Evolutionary conservation across 2,329 filamentous ascomycete genomes (phyloP).

Genomic region (Rosellinia necatrix): DNA sequence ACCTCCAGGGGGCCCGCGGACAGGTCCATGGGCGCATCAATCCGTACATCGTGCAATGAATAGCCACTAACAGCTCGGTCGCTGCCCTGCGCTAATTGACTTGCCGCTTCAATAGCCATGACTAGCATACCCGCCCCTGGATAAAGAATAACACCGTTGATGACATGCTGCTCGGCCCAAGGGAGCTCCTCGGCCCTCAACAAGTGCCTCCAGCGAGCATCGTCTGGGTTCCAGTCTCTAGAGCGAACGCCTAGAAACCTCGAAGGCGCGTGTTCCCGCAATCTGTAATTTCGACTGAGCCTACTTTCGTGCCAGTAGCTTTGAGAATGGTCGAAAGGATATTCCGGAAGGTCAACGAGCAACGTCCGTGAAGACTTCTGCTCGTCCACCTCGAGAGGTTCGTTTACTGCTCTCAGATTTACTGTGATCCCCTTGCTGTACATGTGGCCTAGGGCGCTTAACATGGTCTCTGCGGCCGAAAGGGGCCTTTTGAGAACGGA

Average conservation of each 20-base stretch:
- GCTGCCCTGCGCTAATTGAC: slow-evolving; percentile 1
- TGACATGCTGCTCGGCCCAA: slow-evolving; percentile 51
- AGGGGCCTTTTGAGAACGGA: neutral
- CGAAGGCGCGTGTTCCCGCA: slow-evolving; percentile 31
- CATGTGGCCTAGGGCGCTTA: neutral
- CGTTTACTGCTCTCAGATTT: neutral
- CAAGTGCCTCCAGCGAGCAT: slow-evolving; percentile 48
- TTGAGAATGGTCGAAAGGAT: slow-evolving; percentile 47
- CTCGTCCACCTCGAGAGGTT: neutral
- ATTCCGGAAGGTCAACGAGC: slow-evolving; percentile 43
- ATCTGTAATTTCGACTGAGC: slow-evolving; percentile 34
- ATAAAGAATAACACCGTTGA: slow-evolving; percentile 38
- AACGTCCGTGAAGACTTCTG: neutral
- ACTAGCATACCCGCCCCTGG: slow-evolving; percentile 40
- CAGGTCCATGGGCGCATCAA: slow-evolving; percentile 16
- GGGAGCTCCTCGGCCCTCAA: slow-evolving; percentile 44
- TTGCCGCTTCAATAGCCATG: slow-evolving; percentile 41
- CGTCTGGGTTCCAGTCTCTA: slow-evolving; percentile 28
- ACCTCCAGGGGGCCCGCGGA: slow-evolving; percentile 12
- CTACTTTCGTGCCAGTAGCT: slow-evolving; percentile 45
- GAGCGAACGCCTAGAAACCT: slow-evolving; percentile 36
- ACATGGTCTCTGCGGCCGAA: neutral
- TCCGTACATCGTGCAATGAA: slow-evolving; percentile 11
- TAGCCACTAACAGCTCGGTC: slow-evolving; percentile 1
- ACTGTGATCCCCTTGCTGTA: neutral